Evolutionary conservation across 129 eudicot species (phyloP).

Genomic region (Rutidosis leptorrhynchoides): DNA sequence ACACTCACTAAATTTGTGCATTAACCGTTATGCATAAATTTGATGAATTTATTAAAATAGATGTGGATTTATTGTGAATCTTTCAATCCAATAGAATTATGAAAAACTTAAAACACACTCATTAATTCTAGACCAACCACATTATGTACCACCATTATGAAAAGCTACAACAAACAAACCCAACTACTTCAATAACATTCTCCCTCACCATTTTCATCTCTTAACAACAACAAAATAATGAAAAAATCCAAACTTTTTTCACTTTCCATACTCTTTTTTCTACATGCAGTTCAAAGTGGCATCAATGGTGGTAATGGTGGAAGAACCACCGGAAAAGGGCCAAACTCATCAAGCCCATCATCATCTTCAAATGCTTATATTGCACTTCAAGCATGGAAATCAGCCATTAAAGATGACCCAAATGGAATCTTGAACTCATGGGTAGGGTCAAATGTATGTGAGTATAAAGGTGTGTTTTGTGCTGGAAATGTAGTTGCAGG

Average conservation of each 20-base stretch:
- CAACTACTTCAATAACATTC: constrained; percentile 25
- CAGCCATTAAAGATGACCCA: constrained; percentile 68
- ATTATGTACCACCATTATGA: constrained; percentile 26
- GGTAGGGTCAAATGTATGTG: constrained; percentile 68
- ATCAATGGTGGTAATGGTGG: background rate
- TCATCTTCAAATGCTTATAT: constrained; percentile 43
- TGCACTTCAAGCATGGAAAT: constrained; percentile 82
- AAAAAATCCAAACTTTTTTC: constrained; percentile 17
- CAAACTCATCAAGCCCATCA: constrained; percentile 13
- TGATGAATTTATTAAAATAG: no score
- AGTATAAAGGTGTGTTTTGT: constrained; percentile 66
- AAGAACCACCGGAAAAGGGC: constrained; percentile 12
- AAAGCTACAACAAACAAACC: constrained; percentile 4
- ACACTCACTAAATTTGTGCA: no score
- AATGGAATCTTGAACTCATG: constrained; percentile 47
- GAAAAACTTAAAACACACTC: constrained; percentile 22
- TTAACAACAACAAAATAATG: constrained; percentile 14
- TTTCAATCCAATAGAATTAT: constrained; percentile 1
- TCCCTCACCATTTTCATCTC: constrained; percentile 20
- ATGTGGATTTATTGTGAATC: no score
- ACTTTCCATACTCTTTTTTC: constrained; percentile 25
- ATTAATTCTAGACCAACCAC: constrained; percentile 36
- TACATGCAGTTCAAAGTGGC: constrained; percentile 11
- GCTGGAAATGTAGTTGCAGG: constrained; percentile 31
- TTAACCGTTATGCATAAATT: no score